Base-by-base conservation (phyloP, 768 basidiomycete species). In the Tephrocybe sp. region DNA sequence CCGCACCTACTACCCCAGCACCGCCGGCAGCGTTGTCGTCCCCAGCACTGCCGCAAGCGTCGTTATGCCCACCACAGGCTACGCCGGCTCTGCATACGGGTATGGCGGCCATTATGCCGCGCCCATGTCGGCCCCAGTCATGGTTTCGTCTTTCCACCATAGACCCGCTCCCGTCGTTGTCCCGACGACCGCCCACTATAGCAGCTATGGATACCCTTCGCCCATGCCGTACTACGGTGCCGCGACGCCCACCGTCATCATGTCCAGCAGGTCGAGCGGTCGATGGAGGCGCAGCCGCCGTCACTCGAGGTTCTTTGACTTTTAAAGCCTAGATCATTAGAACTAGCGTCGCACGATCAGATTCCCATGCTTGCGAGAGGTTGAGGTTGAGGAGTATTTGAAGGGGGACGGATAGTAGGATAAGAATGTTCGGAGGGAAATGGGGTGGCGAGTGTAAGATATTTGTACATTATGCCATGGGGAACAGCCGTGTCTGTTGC, bases 1-100 rank as follows among this genome's bases (percentile, higher is more conserved):
- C 30, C 58, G 51, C 42, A 55, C 55, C 42, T 61, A 59, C 53
- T 58, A 52, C 39, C 59, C 58, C 23, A 54, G 52, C 12, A 18
- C 53, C 24, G 50, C 58, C 38, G 58, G 61, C 38, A 60, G 58
- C 51, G 53, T 62, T 24, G 45, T 62, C 11, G 48, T 62, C n/a
- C 57, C 61, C 17, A 53, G 15, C 33, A 42, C 45, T 30, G 32
- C 51, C 1, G 48, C 32, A 12, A 55, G 57, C 49, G 38, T 37
- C n/a, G 45, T 48, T 48, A 46, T 58, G 51, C 47, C 45, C 46
- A 30, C 51, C 25, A 11, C 38, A 10, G 33, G 50, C 37, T 58
- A 57, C 39, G 55, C 48, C 4, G 43, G 48, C 14, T 56, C 55
- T 21, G 36, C 18, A 18, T 56, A 56, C 21, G 37, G 25, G 15